Base-by-base conservation (phyloP, 768 basidiomycete genomes). In the Rhizopogon rudus region DNA sequence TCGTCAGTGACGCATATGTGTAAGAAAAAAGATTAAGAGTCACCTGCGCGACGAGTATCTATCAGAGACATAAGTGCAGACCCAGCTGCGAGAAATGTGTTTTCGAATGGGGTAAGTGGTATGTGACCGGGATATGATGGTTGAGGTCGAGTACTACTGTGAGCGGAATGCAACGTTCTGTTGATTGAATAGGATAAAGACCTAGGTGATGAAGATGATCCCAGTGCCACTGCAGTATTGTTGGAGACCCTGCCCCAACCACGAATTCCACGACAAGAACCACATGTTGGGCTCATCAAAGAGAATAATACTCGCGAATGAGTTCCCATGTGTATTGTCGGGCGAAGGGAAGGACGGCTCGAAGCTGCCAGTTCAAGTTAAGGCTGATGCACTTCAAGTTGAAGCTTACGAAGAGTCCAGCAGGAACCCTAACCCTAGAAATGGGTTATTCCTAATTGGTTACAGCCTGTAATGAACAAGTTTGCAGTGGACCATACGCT, bases 1-100 rank as follows among this genome's bases (percentile, higher is more conserved):
- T 40, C 22, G 17, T n/a, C 10, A 33, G 44, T 29, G 40, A 40
- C n/a, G n/a, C 16, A 25, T 9, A 28, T 14, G 10, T 7, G 5
- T 20, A 35, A 43, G 12, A 33, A 20, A 35, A 45, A 40, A 44
- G 16, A 51, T 20, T 29, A 40, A 3, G 29, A 37, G 41, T 13
- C 63, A 93, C 95, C 96, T 59, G 86, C 93, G 66, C 96, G 77
- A 31, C 83, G 77, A 25, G 95, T 93, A 67, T 97, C 83, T 29
- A 80, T 72, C 13, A 98, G 75, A 13, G 91, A 84, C 78, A 91
- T 84, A 48, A 93, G 67, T 1, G 90, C 94, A 13, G 91, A 89
- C 8, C 97, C 97, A 13, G 83, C 81, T 9, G 93, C 87, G 45
- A 98, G 80, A 59, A 98, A 81, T 10, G 84, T 83, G 67, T 88